phyloP scores from a whole-genome alignment of 1,139 yeast genomes.

The Geotrichum reessii region DNA sequence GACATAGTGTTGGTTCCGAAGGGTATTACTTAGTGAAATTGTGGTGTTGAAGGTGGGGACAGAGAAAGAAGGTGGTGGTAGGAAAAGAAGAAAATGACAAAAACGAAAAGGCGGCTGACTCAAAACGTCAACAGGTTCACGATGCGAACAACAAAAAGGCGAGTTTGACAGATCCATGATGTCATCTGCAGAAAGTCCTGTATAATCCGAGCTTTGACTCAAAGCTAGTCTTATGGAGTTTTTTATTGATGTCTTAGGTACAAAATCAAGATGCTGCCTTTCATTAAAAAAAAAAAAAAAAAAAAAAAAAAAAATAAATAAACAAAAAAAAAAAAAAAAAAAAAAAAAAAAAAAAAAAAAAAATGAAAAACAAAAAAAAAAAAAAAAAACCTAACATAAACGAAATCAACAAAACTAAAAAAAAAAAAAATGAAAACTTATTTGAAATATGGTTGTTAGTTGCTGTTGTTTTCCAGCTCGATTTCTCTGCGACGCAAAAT shows the following conservation, averaged over 20 bases:
- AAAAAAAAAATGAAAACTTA: background rate
- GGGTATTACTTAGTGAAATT: background rate
- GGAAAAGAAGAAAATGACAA: background rate
- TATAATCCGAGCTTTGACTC: background rate
- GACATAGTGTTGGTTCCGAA: background rate
- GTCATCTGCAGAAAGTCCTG: background rate
- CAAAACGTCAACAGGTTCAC: background rate
- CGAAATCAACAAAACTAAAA: background rate
- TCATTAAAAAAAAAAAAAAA: background rate
- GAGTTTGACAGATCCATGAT: background rate
- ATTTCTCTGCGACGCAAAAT: constrained; percentile 36
- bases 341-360: background rate
- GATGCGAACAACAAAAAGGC: background rate
- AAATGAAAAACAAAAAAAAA: background rate
- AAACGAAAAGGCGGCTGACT: background rate
- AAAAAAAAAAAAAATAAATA: background rate
- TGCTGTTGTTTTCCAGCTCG: constrained; percentile 22
- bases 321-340: no score
- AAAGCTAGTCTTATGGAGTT: background rate
- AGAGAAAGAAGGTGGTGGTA: background rate
- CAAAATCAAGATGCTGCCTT: background rate
- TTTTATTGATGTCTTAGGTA: background rate
- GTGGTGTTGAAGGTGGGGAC: background rate
- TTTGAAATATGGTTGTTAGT: background rate
- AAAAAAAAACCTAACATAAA: background rate